Conservation (phyloP, 108 stramenopile species). For the Cyclotella baltica region DNA sequence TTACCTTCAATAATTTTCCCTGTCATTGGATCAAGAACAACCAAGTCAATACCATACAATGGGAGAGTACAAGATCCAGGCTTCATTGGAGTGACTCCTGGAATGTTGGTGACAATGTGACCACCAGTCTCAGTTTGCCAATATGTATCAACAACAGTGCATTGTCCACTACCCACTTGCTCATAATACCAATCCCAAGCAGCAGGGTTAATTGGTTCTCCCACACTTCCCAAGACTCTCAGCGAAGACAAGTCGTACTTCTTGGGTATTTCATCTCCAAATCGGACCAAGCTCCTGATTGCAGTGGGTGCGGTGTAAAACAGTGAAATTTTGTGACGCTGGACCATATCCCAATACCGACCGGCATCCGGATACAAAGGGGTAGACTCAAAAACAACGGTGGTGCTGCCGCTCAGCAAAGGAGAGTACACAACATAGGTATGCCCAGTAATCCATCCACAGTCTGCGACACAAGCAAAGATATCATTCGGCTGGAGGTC, state of each 20-base stretch:
- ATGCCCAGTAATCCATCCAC: conserved; percentile 90
- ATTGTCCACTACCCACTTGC: conserved; percentile 70
- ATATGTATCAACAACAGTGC: conserved; percentile 89
- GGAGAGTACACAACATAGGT: conserved; percentile 90
- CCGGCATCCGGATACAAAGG: conserved; percentile 87
- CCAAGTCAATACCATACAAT: conserved; percentile 84
- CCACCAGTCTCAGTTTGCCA: conserved; percentile 95
- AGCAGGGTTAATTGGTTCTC: conserved; percentile 93
- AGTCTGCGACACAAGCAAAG: conserved; percentile 89
- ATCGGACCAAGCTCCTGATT: conserved; percentile 87
- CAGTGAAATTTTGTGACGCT: conserved; percentile 70
- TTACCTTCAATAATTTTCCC: conserved; percentile 68
- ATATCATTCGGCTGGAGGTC: conserved; percentile 75
- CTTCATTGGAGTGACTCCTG: conserved; percentile 85
- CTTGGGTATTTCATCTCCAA: conserved; percentile 72
- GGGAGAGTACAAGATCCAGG: conserved; percentile 87
- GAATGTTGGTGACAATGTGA: conserved; percentile 79
- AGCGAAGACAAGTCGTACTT: conserved; percentile 84
- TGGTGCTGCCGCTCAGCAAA: conserved; percentile 75
- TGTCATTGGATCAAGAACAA: conserved; percentile 71
- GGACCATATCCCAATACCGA: conserved; percentile 83
- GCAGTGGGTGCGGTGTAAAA: conserved; percentile 95
- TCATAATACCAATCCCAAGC: conserved; percentile 93
- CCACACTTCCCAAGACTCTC: conserved; percentile 82
- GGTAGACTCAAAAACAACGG: conserved; percentile 84